phyloP scores from a whole-genome alignment of 2,329 filamentous ascomycete genomes.

The Didymosphaeria variabile region DNA sequence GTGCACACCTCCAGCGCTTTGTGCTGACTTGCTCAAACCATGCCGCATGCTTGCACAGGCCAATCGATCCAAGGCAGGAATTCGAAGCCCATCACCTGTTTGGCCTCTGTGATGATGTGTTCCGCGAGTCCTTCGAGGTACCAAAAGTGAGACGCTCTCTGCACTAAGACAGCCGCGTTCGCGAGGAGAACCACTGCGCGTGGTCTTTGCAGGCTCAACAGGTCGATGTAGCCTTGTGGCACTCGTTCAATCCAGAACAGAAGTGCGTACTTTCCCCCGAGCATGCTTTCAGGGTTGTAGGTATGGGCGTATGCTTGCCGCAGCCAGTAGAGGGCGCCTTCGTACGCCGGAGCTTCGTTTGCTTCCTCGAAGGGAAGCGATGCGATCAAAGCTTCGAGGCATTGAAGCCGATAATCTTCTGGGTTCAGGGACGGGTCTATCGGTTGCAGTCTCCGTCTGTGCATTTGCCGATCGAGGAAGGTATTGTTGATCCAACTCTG shows the following conservation, averaged over 20 bases:
- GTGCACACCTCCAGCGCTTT: too few species aligned
- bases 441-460: conserved; percentile 21
- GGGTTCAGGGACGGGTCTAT: conserved; percentile 25
- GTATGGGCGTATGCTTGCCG: conserved; percentile 30
- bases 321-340: conserved; percentile 24
- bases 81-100: conserved; percentile 15
- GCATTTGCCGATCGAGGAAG: conserved; percentile 21
- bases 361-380: conserved; percentile 18
- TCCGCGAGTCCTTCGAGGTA: conserved; percentile 27
- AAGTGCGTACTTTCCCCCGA: conserved; percentile 24
- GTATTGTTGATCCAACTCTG: conserved; percentile 24
- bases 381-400: conserved; percentile 19
- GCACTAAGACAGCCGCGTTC: conserved; percentile 23
- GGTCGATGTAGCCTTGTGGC: conserved; percentile 22
- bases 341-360: conserved; percentile 18
- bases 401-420: conserved; percentile 25
- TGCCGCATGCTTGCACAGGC: conserved; percentile 19
- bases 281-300: conserved; percentile 14
- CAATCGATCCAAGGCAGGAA: conserved; percentile 29
- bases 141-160: conserved; percentile 24
- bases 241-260: conserved; percentile 27
- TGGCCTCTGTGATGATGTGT: conserved; percentile 20
- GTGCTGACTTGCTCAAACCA: neutral
- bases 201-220: conserved; percentile 17
- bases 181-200: conserved; percentile 25